Percentiles rank a stretch among this genome's conserved stretches.
phyloP scores from a whole-genome alignment of 257 asterid genomes.

The Anisodus tanguticus region DNA sequence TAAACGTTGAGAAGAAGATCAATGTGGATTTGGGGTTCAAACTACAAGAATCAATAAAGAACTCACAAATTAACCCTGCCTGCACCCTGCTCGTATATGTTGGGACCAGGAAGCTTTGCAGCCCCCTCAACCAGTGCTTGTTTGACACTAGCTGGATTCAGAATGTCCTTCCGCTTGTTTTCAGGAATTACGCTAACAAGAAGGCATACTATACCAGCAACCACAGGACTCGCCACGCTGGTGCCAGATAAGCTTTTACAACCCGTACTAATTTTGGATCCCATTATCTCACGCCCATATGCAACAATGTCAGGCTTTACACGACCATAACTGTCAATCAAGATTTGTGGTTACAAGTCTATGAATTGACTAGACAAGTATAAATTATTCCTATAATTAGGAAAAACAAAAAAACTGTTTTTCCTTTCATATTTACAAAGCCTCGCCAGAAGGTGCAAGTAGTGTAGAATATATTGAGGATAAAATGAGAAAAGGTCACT shows the following conservation, averaged over 20 bases:
- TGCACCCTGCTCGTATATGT: constrained; percentile 99
- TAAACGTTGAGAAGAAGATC: constrained; percentile 25
- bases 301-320: constrained; percentile 99
- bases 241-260: constrained; percentile 99
- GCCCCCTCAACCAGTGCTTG: constrained; percentile 99
- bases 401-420: not conserved
- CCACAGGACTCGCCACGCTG: constrained; percentile 99
- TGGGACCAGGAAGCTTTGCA: constrained; percentile 91
- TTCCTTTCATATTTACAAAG: not conserved
- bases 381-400: not conserved
- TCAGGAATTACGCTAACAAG: constrained; percentile 91
- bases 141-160: constrained; percentile 96
- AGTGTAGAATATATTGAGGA: not conserved
- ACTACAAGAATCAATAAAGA: constrained; percentile 36
- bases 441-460: not conserved
- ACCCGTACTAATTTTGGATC: constrained; percentile 96
- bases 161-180: constrained; percentile 70
- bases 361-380: constrained; percentile 19
- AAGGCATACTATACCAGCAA: constrained; percentile 97
- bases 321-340: constrained; percentile 82
- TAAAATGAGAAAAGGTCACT: not conserved
- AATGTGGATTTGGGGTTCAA: constrained; percentile 18
- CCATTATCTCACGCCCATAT: constrained; percentile 96
- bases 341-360: constrained; percentile 37
- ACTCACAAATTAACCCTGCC: constrained; percentile 99